Conservation (phyloP, 2,329 filamentous ascomycete species). For the Sporothrix phasma region DNA sequence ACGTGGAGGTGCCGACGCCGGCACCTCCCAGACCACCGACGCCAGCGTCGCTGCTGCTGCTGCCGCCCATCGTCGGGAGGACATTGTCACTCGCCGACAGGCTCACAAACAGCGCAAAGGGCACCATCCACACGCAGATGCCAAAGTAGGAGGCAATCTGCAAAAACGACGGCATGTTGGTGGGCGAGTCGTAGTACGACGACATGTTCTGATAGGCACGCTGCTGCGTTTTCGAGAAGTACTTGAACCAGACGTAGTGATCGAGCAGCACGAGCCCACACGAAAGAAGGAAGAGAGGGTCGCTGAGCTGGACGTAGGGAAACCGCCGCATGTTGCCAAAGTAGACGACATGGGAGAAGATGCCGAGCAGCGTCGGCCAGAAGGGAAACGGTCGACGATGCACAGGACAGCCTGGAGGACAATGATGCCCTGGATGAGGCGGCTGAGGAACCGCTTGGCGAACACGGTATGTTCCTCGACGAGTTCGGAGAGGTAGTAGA, state of each 20-base stretch:
- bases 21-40: constrained; percentile 25
- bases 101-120: constrained; percentile 90
- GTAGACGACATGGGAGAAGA: constrained; percentile 76
- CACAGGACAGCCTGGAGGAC: constrained; percentile 63
- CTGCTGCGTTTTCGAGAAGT: constrained; percentile 64
- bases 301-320: constrained; percentile 71
- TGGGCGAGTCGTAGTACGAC: constrained; percentile 51
- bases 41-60: constrained; percentile 42
- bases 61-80: constrained; percentile 80
- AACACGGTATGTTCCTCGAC: constrained; percentile 96
- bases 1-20: constrained; percentile 33
- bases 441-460: constrained; percentile 75
- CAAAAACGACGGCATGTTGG: constrained; percentile 68
- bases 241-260: constrained; percentile 91
- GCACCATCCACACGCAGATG: constrained; percentile 91
- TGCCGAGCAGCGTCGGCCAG: constrained; percentile 60
- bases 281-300: constrained; percentile 79
- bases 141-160: constrained; percentile 96
- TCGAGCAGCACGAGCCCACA: constrained; percentile 73
- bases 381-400: constrained; percentile 78
- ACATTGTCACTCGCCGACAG: constrained; percentile 92
- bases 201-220: constrained; percentile 46
- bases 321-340: constrained; percentile 71
- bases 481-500: constrained; percentile 96
- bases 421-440: constrained; percentile 76